Base-by-base conservation (phyloP, 768 basidiomycete genomes). In the Asterophora lycoperdoides region DNA sequence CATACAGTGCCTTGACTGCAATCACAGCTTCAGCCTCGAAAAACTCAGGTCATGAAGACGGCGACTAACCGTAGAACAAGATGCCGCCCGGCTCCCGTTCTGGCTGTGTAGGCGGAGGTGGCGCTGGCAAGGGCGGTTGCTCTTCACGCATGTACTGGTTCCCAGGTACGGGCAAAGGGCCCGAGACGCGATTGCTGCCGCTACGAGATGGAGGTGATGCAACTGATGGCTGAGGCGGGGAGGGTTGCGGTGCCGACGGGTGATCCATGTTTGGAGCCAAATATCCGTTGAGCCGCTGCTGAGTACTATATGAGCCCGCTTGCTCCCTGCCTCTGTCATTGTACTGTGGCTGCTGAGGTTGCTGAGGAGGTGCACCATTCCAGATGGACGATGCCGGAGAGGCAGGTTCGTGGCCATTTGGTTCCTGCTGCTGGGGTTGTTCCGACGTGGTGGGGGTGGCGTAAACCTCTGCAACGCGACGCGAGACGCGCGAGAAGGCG, bases 1-100 rank as follows among this genome's bases (percentile, higher is more conserved):
- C 87, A 60, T 91, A 95, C 49, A 93, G 70, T 41, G 92, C 93
- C 72, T 89, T 87, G 53, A 94, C 91, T 92, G 49, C 20, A 32
- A 49, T 36, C 15, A n/a, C 14, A n/a, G 8, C 3, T 10, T 32
- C 35, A 17, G 14, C 53, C 41, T 26, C 71, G 56, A 29, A 49
- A 33, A n/a, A 41, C 48, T 2, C n/a, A 28, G 10, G 30, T 37
- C 30, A 40, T 13, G 5, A 46, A 6, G 35, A 28, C 13, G 41
- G 32, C 13, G 13, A 70, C 87, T 56, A 54, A 91, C 92, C 91
- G 57, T 90, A 93, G 65, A 96, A 94, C 58, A 94, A 57, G 41
- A 96, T 84, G 0, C 58, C 53, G n/a, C 55, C 60, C 3, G 44
- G 51, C 29, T 44, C 49, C 34, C 49, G 42, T 26, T 14, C 20